Conservation (phyloP, 352 stramenopile species). For the Blastocystis hominis region DNA sequence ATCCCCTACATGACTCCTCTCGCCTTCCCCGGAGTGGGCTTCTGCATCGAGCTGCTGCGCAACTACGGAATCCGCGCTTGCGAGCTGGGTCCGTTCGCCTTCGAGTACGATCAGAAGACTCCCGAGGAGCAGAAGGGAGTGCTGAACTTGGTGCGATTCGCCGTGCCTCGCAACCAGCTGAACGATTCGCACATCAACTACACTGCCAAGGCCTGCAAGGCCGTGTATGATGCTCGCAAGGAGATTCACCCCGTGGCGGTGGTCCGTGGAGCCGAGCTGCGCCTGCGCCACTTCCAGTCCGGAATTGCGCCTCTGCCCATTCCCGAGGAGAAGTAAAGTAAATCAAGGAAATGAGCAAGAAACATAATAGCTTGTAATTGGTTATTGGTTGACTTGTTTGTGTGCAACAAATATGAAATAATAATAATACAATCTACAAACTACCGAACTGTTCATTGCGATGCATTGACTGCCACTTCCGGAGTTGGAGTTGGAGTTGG, state of each 20-base stretch:
- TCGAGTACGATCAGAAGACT: slow-evolving; percentile 59
- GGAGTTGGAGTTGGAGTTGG: no score
- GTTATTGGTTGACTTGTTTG: neutral
- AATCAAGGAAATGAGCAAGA: no score
- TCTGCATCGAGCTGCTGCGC: slow-evolving; percentile 53
- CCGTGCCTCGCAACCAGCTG: slow-evolving; percentile 57
- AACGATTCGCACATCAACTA: slow-evolving; percentile 58
- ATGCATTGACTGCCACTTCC: neutral
- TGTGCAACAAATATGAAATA: neutral
- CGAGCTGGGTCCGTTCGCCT: slow-evolving; percentile 57
- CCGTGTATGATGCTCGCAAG: slow-evolving; percentile 46
- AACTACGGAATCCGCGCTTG: slow-evolving; percentile 58
- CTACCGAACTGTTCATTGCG: neutral
- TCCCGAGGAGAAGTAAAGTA: neutral
- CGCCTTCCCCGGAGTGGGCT: slow-evolving; percentile 56
- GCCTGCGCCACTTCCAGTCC: slow-evolving; percentile 56
- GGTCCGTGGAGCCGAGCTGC: slow-evolving; percentile 35
- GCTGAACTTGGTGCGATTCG: slow-evolving; percentile 56
- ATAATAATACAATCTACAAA: neutral
- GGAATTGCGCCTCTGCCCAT: slow-evolving; percentile 51
- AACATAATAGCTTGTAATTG: neutral
- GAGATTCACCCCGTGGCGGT: slow-evolving; percentile 48
- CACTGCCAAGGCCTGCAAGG: slow-evolving; percentile 54
- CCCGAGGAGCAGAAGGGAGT: slow-evolving; percentile 55
- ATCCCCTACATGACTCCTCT: slow-evolving; percentile 56